phyloP scores from a whole-genome alignment of 176 grass and related monocot genomes.

The Carex parvula region DNA sequence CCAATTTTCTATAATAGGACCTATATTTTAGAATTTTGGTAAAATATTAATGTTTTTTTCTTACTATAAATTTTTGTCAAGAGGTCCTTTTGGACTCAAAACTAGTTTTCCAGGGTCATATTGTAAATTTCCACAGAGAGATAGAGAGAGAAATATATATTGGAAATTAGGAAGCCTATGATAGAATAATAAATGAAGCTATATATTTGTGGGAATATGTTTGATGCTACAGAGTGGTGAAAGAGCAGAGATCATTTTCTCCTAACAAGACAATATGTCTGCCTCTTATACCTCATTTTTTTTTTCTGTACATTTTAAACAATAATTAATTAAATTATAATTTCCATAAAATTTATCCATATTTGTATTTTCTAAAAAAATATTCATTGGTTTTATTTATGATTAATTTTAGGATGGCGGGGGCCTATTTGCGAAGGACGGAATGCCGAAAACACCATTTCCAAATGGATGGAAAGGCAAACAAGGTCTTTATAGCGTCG shows the following conservation, averaged over 20 bases:
- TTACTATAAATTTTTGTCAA: not conserved
- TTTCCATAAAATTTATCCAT: not conserved
- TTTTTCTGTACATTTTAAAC: not conserved
- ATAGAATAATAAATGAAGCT: conserved; percentile 22
- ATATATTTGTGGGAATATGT: not conserved
- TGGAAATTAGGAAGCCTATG: not conserved
- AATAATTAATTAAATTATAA: not conserved
- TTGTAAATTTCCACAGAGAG: not conserved
- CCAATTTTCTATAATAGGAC: not conserved
- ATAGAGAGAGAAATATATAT: not conserved
- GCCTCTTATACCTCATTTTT: not conserved
- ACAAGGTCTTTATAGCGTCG: conserved; percentile 79
- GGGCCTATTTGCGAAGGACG: conserved; percentile 51
- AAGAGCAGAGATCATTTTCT: conserved; percentile 23
- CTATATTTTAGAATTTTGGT: not conserved
- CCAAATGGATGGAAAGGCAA: conserved; percentile 72
- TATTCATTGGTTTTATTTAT: not conserved
- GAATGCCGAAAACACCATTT: conserved; percentile 50
- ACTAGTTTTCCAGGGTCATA: not conserved
- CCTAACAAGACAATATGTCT: conserved; percentile 3
- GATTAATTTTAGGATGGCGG: conserved; percentile 44
- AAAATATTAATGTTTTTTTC: not conserved
- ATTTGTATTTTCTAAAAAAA: not conserved
- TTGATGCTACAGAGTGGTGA: conserved; percentile 3
- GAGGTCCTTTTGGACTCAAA: not conserved